A percentile compares a stretch with the other conserved stretches of the same genome.
Evolutionary conservation across 805 yeast genomes (phyloP).

Genomic region (Saccharomycopsis malanga): DNA sequence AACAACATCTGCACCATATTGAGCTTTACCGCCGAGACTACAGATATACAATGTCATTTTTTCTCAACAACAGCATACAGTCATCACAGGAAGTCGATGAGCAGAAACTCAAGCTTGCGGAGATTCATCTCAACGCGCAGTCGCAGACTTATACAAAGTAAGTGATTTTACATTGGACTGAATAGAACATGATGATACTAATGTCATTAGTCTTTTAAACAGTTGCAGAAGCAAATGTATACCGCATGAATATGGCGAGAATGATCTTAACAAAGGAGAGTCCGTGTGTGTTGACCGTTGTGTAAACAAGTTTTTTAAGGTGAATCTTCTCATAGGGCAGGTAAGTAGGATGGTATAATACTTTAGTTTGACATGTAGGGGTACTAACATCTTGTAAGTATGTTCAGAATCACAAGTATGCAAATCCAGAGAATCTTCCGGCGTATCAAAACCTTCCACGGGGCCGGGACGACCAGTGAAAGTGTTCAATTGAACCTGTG

Average conservation of each 20-base stretch:
- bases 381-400: not conserved
- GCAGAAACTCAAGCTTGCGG: slow-evolving; percentile 55
- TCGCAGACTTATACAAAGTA: slow-evolving; percentile 43
- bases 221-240: slow-evolving; percentile 75
- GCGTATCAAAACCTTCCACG: slow-evolving; percentile 27
- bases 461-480: not conserved
- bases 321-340: slow-evolving; percentile 58
- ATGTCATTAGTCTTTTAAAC: slow-evolving; percentile 38
- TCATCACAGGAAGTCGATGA: slow-evolving; percentile 48
- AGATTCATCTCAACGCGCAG: slow-evolving; percentile 62
- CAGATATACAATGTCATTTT: slow-evolving; percentile 71
- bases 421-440: slow-evolving; percentile 37
- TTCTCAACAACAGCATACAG: slow-evolving; percentile 33
- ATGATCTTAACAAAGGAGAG: slow-evolving; percentile 82
- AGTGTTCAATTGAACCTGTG: no score
- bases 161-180: slow-evolving; percentile 19
- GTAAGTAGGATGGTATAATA: no score
- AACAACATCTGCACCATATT: no score
- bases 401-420: slow-evolving; percentile 38
- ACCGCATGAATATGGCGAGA: slow-evolving; percentile 78
- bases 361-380: no score
- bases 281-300: slow-evolving; percentile 78
- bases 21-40: no score
- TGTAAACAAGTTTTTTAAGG: slow-evolving; percentile 71
- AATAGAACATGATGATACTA: not conserved